These are phyloP conservation scores for Gastrodia elata DNA, from an alignment of 106 monocot species.

Conservation along the genomic window DNA sequence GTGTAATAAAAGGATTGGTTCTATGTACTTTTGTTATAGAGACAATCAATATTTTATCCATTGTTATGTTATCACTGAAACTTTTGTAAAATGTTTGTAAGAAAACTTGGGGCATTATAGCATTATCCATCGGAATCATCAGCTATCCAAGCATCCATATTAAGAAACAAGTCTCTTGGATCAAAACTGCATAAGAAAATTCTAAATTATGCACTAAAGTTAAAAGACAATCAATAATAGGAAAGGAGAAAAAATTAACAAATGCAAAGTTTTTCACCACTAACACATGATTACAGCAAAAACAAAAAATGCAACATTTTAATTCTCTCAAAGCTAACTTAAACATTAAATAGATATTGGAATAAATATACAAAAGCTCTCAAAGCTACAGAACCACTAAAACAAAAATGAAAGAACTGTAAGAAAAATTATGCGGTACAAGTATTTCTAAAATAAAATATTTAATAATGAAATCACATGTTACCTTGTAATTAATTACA, in stretches of 20 bases:
- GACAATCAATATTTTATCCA: too few species aligned
- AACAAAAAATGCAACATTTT: not conserved
- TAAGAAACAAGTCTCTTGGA: not conserved
- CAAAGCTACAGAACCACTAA: not conserved
- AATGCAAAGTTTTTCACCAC: too few species aligned
- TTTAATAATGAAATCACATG: not conserved
- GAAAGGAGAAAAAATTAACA: too few species aligned
- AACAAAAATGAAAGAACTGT: not conserved
- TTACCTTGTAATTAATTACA: slow-evolving; percentile 24
- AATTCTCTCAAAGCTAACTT: not conserved
- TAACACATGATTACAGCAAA: not conserved
- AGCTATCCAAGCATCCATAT: not conserved
- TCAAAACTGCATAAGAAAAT: not conserved
- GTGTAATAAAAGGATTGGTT: too few species aligned
- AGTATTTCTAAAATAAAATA: not conserved
- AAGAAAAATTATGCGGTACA: not conserved
- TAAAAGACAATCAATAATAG: too few species aligned
- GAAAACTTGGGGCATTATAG: too few species aligned
- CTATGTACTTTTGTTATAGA: too few species aligned
- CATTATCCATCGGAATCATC: not conserved
- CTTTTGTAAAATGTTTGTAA: too few species aligned
- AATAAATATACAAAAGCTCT: not conserved
- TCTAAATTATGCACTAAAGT: not conserved
- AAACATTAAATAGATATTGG: not conserved
- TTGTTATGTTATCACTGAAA: too few species aligned